Percentiles rank a stretch among this genome's conserved stretches.
phyloP scores from a whole-genome alignment of 139 green algal genomes.

The Nannochloris sp. region DNA sequence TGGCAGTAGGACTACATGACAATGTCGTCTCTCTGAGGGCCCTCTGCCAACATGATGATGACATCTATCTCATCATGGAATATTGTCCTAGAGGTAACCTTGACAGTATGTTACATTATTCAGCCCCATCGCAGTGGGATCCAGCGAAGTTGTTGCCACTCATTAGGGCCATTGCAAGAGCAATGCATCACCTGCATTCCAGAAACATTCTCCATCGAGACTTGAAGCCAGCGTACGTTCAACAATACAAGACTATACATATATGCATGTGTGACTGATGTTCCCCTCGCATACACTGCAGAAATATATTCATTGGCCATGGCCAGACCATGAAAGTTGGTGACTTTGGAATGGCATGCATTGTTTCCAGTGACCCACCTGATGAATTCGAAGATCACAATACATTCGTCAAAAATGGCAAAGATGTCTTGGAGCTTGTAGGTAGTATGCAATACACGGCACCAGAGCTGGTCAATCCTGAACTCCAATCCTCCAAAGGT shows the following conservation, averaged over 20 bases:
- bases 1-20: conserved; percentile 36
- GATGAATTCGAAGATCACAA: background rate
- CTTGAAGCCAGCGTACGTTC: conserved; percentile 32
- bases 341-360: conserved; percentile 39
- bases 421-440: conserved; percentile 9
- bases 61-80: conserved; percentile 45
- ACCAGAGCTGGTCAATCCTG: conserved; percentile 36
- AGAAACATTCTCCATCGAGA: conserved; percentile 72
- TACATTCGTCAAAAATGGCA: conserved; percentile 5
- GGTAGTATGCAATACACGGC: conserved; percentile 29
- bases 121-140: conserved; percentile 11
- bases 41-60: conserved; percentile 19
- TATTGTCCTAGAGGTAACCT: conserved; percentile 42
- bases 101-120: conserved; percentile 36
- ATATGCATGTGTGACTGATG: background rate
- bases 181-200: conserved; percentile 71
- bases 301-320: conserved; percentile 47
- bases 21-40: conserved; percentile 39
- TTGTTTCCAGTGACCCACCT: conserved; percentile 6
- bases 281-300: background rate
- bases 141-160: conserved; percentile 34
- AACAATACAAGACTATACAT: too few relatives aligned
- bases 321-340: conserved; percentile 40
- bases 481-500: background rate
- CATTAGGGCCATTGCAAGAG: conserved; percentile 24